A percentile compares a stretch with the other conserved stretches of the same genome.
phyloP scores from a whole-genome alignment of 768 basidiomycete species.

The Arthromyces matolae region DNA sequence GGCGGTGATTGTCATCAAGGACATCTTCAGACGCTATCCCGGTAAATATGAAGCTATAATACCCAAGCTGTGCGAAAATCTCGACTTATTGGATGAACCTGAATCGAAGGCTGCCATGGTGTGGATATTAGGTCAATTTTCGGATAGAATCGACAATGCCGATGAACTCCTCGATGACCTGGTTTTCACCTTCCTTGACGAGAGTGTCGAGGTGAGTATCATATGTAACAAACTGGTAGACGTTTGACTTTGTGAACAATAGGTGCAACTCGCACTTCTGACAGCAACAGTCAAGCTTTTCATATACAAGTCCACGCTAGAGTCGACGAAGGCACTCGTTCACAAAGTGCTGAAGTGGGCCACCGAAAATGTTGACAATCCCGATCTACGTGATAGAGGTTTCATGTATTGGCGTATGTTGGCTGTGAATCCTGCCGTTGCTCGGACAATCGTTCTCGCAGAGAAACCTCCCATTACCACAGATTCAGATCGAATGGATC shows the following conservation, averaged over 20 bases:
- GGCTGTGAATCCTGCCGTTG: slow-evolving; percentile 85
- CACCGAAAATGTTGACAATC: slow-evolving; percentile 97
- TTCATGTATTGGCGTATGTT: slow-evolving; percentile 99
- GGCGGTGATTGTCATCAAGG: slow-evolving; percentile 94
- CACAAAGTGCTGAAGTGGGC: slow-evolving; percentile 96
- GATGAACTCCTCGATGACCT: slow-evolving; percentile 94
- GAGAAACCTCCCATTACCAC: slow-evolving; percentile 98
- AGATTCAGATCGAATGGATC: slow-evolving; percentile 96
- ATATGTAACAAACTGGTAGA: neutral
- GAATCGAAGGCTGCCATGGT: slow-evolving; percentile 97
- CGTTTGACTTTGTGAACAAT: neutral
- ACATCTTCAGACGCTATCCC: slow-evolving; percentile 96
- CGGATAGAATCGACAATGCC: slow-evolving; percentile 91
- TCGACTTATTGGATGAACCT: slow-evolving; percentile 90
- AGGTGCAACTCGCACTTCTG: slow-evolving; percentile 94
- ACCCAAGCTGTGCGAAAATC: slow-evolving; percentile 85
- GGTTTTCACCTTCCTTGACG: slow-evolving; percentile 84
- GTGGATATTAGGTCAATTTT: slow-evolving; percentile 97
- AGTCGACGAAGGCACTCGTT: slow-evolving; percentile 83
- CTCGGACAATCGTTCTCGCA: slow-evolving; percentile 85
- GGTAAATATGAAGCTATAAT: slow-evolving; percentile 97
- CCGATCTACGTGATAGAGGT: slow-evolving; percentile 93
- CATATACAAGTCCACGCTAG: slow-evolving; percentile 81
- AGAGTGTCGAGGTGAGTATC: slow-evolving; percentile 78
- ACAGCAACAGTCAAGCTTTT: slow-evolving; percentile 96